phyloP scores from a whole-genome alignment of 75 land plant genomes.

The Selaginella tamariscina region DNA sequence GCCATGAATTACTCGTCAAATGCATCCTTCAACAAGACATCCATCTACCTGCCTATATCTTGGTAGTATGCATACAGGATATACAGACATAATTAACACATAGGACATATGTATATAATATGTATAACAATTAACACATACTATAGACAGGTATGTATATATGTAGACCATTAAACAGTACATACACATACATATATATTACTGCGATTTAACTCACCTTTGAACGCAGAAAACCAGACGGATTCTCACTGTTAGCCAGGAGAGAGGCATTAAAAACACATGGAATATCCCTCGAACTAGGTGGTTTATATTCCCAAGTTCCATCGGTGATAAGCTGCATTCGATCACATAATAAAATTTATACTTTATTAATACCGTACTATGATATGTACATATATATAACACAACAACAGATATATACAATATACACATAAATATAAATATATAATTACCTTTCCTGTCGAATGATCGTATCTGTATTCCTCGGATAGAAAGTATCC shows the following conservation, averaged over 20 bases:
- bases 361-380: too few species aligned
- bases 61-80: too few species aligned
- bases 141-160: too few species aligned
- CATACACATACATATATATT: too few species aligned
- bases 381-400: background rate
- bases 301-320: constrained; percentile 33
- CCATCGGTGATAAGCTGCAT: constrained; percentile 29
- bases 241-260: constrained; percentile 28
- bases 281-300: constrained; percentile 33
- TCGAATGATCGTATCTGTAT: constrained; percentile 13
- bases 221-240: constrained; percentile 30
- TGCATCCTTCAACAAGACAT: constrained; percentile 1
- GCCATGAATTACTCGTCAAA: background rate
- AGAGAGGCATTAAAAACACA: constrained; percentile 26
- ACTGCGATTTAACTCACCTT: constrained; percentile 19
- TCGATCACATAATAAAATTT: background rate
- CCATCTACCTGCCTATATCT: too few species aligned
- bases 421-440: background rate
- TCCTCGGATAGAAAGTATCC: constrained; percentile 34
- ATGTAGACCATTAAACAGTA: too few species aligned
- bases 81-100: background rate
- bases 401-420: constrained; percentile 2
- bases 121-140: too few species aligned
- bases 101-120: constrained; percentile 6
- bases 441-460: constrained; percentile 26